Evolutionary conservation across 1,284 basidiomycete species (phyloP), one percentile per base, ranked within the genome.

Genomic region (Cryptococcus sp.): DNA sequence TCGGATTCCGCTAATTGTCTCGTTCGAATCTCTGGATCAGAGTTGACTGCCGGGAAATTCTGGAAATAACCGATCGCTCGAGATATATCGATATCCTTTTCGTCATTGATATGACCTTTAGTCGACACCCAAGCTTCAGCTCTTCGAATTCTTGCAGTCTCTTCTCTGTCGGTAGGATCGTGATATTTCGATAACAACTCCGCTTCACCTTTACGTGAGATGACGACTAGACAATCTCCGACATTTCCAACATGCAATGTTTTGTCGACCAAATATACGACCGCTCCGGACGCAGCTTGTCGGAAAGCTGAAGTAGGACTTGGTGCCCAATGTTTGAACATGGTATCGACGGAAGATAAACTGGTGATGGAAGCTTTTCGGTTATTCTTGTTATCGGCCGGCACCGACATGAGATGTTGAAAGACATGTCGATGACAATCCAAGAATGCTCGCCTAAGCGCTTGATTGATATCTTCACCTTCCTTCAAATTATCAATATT

Each of bases 121-220:
- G 91, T 88, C 4, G 93, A 93, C 41, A 98, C 88, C 89, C 91
- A 98, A 0, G 93, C 94, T 76, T 98, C 96, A 2, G 93, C 90
- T 0, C 84, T 81, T 35, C 96, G 86, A 59, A 98, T 97, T 23
- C 94, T 83, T 14, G 82, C 81, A 2, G 87, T 91, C 78, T 98
- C 96, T 15, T 80, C 79, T 31, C 87, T 83, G 68, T 96, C 89
- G 57, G 92, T 92, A 0, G 96, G 95, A 59, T 95, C 89, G 71
- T 98, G 96, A 66, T 86, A 86, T 64, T 80, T 83, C 30, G 92
- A 89, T 36, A 97, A 79, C 14, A 88, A 76, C 52, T 87, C 79
- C 0, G 91, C 89, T 23, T 84, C 83, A 0, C 91, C 92, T 50
- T 88, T 86, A 33, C 79, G 76, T 6, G 92, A 95, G 48, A 98